phyloP scores from a whole-genome alignment of 192 early-diverging fungal genomes.

The Linnemannia zychae region DNA sequence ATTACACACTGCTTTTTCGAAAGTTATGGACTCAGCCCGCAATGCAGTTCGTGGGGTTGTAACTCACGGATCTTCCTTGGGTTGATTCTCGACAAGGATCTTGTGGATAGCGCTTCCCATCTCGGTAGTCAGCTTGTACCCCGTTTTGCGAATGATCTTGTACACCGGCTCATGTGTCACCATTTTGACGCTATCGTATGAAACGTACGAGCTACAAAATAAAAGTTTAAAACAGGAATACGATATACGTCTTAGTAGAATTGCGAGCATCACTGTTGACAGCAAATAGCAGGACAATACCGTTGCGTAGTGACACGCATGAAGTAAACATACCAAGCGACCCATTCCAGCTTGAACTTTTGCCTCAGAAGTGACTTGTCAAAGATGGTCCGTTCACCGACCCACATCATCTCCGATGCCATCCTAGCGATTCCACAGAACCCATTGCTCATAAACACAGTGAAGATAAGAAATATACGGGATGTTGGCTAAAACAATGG shows the following conservation, averaged over 20 bases:
- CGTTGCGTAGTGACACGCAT: background rate
- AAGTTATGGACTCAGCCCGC: background rate
- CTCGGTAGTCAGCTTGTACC: slow-evolving; percentile 6
- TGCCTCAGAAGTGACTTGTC: slow-evolving; percentile 17
- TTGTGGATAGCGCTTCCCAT: slow-evolving; percentile 5
- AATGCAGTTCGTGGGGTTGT: background rate
- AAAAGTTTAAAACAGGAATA: background rate
- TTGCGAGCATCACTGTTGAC: background rate
- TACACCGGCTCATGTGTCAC: slow-evolving; percentile 3
- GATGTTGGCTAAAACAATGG: background rate
- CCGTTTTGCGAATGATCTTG: slow-evolving; percentile 15
- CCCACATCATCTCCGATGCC: slow-evolving; percentile 33
- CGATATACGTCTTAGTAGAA: background rate
- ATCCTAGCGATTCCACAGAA: slow-evolving; percentile 39
- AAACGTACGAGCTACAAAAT: slow-evolving; percentile 3
- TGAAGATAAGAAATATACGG: slow-evolving; percentile 14
- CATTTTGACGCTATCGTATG: slow-evolving; percentile 6
- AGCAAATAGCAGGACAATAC: background rate
- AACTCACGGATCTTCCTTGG: background rate
- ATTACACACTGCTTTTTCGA: background rate
- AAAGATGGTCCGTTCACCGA: slow-evolving; percentile 26
- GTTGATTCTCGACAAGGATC: slow-evolving; percentile 1
- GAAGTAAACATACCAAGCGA: slow-evolving; percentile 12
- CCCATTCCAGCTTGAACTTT: slow-evolving; percentile 23
- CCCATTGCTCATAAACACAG: background rate